Evolutionary conservation across 352 stramenopile species (phyloP).

Genomic region (Globisporangium ultimum): DNA sequence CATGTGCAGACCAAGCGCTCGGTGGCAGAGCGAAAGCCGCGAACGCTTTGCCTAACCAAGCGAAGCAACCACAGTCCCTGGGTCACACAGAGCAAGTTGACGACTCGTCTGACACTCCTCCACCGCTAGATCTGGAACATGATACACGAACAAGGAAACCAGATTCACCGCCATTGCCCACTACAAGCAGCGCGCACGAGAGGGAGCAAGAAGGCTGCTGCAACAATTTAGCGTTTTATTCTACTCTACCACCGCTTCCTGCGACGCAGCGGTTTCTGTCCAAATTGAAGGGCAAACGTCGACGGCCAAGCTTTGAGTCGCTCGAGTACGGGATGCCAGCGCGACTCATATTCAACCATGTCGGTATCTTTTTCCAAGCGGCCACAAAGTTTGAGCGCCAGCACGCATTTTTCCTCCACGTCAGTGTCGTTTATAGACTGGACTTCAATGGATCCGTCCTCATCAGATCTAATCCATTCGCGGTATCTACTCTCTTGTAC

Average conservation of each 20-base stretch:
- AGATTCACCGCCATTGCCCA: too few relatives aligned
- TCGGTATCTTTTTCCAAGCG: slow-evolving; percentile 54
- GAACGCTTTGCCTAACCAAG: too few relatives aligned
- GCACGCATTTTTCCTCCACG: slow-evolving; percentile 53
- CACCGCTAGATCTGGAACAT: too few relatives aligned
- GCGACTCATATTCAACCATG: slow-evolving; percentile 53
- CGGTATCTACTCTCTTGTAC: neutral
- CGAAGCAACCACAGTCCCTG: too few relatives aligned
- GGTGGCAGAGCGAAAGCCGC: too few relatives aligned
- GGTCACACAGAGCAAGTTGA: too few relatives aligned
- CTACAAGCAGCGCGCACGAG: neutral
- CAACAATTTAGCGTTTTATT: slow-evolving; percentile 7
- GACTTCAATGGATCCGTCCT: too few relatives aligned
- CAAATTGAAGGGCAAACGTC: slow-evolving; percentile 55
- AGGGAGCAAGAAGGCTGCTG: neutral
- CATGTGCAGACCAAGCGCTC: too few relatives aligned
- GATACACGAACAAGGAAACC: too few relatives aligned
- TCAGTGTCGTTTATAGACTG: slow-evolving; percentile 12
- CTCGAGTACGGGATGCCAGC: slow-evolving; percentile 43
- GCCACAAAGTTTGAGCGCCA: slow-evolving; percentile 48
- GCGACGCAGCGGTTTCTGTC: slow-evolving; percentile 56
- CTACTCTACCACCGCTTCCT: slow-evolving; percentile 31
- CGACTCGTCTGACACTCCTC: too few relatives aligned
- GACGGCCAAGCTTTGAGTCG: slow-evolving; percentile 36
- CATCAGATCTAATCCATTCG: too few relatives aligned